Conservation (phyloP, 2,329 filamentous ascomycete species). For the Amesomyces nigricolor region DNA sequence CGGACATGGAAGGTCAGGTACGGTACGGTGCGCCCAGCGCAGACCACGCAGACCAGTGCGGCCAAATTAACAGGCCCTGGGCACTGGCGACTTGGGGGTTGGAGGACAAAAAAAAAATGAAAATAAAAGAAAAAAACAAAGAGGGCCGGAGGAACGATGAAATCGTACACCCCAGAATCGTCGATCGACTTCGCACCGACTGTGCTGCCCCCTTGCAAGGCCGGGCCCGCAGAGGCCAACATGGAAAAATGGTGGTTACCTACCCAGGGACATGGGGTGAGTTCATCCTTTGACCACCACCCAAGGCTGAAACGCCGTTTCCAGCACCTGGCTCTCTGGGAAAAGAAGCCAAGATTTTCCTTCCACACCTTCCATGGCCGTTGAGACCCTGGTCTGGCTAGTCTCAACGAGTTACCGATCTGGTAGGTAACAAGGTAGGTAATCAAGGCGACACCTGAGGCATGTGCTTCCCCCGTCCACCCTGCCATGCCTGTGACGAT, state of each 20-base stretch:
- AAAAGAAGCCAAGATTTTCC: constrained; percentile 24
- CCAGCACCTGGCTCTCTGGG: constrained; percentile 26
- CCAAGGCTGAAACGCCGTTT: constrained; percentile 31
- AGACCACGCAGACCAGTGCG: neutral
- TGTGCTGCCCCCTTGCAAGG: constrained; percentile 20
- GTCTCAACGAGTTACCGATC: constrained; percentile 28
- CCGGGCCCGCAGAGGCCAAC: constrained; percentile 24
- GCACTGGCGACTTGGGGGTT: constrained; percentile 2
- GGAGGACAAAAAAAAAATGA: constrained; percentile 2
- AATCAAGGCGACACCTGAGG: constrained; percentile 19
- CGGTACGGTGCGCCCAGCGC: constrained; percentile 15
- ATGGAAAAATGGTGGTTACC: constrained; percentile 29
- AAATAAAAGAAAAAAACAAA: constrained; percentile 3
- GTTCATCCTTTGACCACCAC: constrained; percentile 31
- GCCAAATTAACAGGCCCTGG: neutral
- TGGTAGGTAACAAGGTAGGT: constrained; percentile 10
- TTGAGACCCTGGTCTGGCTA: constrained; percentile 11
- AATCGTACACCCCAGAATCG: neutral
- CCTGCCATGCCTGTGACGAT: constrained; percentile 14
- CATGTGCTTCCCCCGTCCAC: constrained; percentile 17
- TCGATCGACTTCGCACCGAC: constrained; percentile 17
- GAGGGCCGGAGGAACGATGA: constrained; percentile 3
- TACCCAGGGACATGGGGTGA: constrained; percentile 21
- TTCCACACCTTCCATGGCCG: constrained; percentile 23
- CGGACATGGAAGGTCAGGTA: constrained; percentile 27